These are phyloP conservation scores for Apiotrichum brassicae DNA, from an alignment of 1,284 basidiomycete genomes.

Conservation along the genomic window DNA sequence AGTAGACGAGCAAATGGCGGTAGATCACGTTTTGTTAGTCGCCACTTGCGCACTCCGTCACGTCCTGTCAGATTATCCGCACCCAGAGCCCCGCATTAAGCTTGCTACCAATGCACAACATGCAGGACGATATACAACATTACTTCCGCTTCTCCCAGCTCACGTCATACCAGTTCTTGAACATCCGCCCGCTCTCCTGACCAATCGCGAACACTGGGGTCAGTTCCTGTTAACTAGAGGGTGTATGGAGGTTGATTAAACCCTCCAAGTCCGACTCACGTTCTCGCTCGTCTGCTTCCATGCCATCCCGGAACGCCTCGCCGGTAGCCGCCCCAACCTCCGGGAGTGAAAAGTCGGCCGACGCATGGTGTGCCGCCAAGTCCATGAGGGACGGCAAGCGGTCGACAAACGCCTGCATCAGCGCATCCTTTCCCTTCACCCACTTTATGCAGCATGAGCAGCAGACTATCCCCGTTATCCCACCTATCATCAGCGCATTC, in stretches of 20 bases:
- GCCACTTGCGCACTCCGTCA: too few species aligned
- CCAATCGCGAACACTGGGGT: conserved; percentile 69
- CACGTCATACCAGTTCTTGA: conserved; percentile 75
- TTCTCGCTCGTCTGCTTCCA: conserved; percentile 81
- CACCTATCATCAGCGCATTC: conserved; percentile 13
- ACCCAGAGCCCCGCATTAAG: too few species aligned
- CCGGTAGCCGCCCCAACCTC: conserved; percentile 47
- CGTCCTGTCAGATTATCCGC: too few species aligned
- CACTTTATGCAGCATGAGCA: conserved; percentile 61
- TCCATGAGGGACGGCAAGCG: conserved; percentile 77
- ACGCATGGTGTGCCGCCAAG: conserved; percentile 77
- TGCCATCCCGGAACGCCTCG: conserved; percentile 74
- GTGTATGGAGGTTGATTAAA: too few species aligned
- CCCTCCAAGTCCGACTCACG: conserved; percentile 51
- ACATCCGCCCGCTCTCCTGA: conserved; percentile 67
- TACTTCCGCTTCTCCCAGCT: conserved; percentile 16
- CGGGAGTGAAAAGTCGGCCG: conserved; percentile 53
- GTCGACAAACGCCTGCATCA: conserved; percentile 62
- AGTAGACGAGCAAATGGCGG: too few species aligned
- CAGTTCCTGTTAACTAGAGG: not conserved
- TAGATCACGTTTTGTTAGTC: too few species aligned
- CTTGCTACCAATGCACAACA: too few species aligned
- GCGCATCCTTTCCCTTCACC: too few species aligned
- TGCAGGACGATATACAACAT: too few species aligned
- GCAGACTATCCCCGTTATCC: conserved; percentile 11